These are phyloP conservation scores for Chenopodium formosanum DNA, from an alignment of 148 eudicot species.

Conservation along the genomic window DNA sequence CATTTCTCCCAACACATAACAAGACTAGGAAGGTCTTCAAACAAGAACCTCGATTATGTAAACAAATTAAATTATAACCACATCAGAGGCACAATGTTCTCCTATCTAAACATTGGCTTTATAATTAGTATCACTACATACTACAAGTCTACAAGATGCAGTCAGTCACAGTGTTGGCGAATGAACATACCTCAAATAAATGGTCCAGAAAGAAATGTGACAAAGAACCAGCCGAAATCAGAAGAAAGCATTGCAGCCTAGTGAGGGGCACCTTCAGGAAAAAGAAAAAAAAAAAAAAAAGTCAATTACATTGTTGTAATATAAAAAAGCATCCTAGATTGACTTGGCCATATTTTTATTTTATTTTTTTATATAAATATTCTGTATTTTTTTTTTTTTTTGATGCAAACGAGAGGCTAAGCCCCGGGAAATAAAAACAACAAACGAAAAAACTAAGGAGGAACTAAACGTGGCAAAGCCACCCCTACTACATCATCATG, in stretches of 20 bases:
- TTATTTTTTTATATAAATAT: too few species aligned
- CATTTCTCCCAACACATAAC: too few species aligned
- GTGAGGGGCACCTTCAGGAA: slow-evolving; percentile 57
- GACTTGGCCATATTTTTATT: too few species aligned
- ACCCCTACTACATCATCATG: too few species aligned
- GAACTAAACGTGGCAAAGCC: too few species aligned
- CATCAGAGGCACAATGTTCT: neutral
- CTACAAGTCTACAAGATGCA: neutral
- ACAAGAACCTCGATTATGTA: neutral
- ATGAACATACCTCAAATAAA: slow-evolving; percentile 69
- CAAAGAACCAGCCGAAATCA: slow-evolving; percentile 77
- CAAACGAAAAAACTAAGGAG: too few species aligned
- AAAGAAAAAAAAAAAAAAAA: neutral
- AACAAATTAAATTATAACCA: neutral
- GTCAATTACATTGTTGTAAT: neutral
- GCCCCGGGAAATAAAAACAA: too few species aligned
- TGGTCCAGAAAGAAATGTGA: slow-evolving; percentile 91
- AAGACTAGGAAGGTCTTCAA: neutral
- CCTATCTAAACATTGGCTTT: neutral
- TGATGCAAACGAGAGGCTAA: too few species aligned
- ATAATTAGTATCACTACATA: neutral
- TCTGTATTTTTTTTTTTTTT: too few species aligned
- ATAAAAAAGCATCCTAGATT: neutral
- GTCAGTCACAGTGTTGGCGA: neutral
- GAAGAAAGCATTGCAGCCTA: slow-evolving; percentile 64